A percentile compares a stretch with the other conserved stretches of the same genome.
phyloP scores from a whole-genome alignment of 1,139 yeast genomes.

The Hanseniaspora gamundiae region DNA sequence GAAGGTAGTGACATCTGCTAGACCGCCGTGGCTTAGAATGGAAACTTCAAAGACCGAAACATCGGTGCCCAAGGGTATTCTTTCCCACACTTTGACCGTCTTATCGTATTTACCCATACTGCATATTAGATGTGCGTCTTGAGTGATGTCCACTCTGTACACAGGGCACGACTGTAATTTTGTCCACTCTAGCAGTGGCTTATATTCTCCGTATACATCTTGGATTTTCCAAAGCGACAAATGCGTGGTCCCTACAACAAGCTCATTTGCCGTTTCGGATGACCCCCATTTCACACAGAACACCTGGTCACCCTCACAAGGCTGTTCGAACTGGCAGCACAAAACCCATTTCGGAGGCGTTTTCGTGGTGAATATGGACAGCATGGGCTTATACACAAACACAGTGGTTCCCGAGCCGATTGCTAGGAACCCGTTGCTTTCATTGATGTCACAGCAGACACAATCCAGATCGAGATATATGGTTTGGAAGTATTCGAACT shows the following conservation, averaged over 20 bases:
- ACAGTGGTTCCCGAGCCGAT: slow-evolving; percentile 27
- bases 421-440: slow-evolving; percentile 40
- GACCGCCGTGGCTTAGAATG: slow-evolving; percentile 41
- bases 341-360: slow-evolving; percentile 38
- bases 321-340: slow-evolving; percentile 27
- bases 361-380: slow-evolving; percentile 19
- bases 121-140: slow-evolving; percentile 55
- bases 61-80: slow-evolving; percentile 55
- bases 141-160: slow-evolving; percentile 42
- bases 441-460: slow-evolving; percentile 49
- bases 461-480: slow-evolving; percentile 62
- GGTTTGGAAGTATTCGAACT: slow-evolving; percentile 54
- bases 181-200: slow-evolving; percentile 39
- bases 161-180: slow-evolving; percentile 47
- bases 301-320: slow-evolving; percentile 26
- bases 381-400: slow-evolving; percentile 28
- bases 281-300: slow-evolving; percentile 58
- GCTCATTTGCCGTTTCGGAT: slow-evolving; percentile 33
- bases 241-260: slow-evolving; percentile 48
- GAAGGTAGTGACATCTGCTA: slow-evolving; percentile 35
- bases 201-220: slow-evolving; percentile 34
- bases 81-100: slow-evolving; percentile 66
- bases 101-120: slow-evolving; percentile 50
- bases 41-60: slow-evolving; percentile 59
- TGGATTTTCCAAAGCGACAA: slow-evolving; percentile 43